These are phyloP conservation scores for Neonothopanus nambi DNA, from an alignment of 1,284 basidiomycete genomes.

Conservation along the genomic window DNA sequence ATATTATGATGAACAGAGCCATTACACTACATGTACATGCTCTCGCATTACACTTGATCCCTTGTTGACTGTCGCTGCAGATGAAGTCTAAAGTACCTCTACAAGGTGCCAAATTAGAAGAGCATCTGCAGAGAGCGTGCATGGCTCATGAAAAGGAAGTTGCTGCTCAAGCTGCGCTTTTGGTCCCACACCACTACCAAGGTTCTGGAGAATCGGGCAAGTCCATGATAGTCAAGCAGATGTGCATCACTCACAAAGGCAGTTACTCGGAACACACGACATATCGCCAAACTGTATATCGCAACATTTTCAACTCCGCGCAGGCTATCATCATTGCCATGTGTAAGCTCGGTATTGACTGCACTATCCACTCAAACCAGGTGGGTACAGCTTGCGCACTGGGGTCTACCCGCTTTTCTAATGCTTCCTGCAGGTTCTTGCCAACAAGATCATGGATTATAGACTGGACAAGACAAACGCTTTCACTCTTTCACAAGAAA, in stretches of 20 bases:
- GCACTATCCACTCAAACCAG: too few relatives aligned
- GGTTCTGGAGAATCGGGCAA: conserved; percentile 76
- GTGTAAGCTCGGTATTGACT: too few relatives aligned
- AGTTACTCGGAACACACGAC: conserved; percentile 85
- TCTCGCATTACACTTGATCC: not conserved
- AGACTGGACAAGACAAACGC: conserved; percentile 41
- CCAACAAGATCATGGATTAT: too few relatives aligned
- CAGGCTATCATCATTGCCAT: too few relatives aligned
- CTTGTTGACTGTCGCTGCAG: conserved; percentile 37
- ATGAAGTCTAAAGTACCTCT: conserved; percentile 89
- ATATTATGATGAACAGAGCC: conserved; percentile 74
- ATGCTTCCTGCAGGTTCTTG: conserved; percentile 40
- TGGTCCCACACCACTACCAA: conserved; percentile 21
- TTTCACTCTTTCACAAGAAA: conserved; percentile 57
- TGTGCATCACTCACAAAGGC: conserved; percentile 98
- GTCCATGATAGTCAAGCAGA: too few relatives aligned
- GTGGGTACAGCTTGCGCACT: conserved; percentile 37
- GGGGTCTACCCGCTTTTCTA: not conserved
- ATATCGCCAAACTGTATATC: conserved; percentile 84
- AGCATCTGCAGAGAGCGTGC: conserved; percentile 77
- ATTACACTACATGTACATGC: conserved; percentile 64
- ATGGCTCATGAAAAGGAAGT: conserved; percentile 84
- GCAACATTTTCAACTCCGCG: conserved; percentile 86
- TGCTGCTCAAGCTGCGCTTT: conserved; percentile 83
- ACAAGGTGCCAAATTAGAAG: conserved; percentile 84